phyloP scores from a whole-genome alignment of 2,329 filamentous ascomycete genomes.

The Bimuria novae-zelandiae region DNA sequence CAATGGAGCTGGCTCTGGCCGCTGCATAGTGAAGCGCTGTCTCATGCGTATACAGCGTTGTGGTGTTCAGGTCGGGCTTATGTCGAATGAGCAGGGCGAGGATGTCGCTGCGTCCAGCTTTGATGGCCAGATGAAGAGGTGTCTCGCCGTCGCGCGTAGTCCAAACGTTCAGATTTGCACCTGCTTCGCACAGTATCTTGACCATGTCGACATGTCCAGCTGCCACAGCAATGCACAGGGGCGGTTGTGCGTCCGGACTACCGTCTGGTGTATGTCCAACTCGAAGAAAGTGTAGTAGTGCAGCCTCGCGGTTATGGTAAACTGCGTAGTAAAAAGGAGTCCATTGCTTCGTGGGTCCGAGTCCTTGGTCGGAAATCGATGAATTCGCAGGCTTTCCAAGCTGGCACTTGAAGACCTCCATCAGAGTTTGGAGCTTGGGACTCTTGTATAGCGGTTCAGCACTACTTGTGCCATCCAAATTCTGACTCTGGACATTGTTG shows the following conservation, averaged over 20 bases:
- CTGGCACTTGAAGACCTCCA: conserved; percentile 39
- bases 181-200: conserved; percentile 34
- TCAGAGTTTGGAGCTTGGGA: conserved; percentile 35
- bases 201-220: conserved; percentile 31
- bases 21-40: conserved; percentile 42
- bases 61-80: conserved; percentile 26
- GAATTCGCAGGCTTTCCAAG: conserved; percentile 27
- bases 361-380: conserved; percentile 10
- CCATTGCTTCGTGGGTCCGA: conserved; percentile 34
- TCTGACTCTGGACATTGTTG: conserved; percentile 1
- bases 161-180: conserved; percentile 29
- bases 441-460: conserved; percentile 9
- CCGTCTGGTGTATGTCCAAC: conserved; percentile 35
- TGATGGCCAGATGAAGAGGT: conserved; percentile 38
- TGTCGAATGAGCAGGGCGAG: conserved; percentile 31
- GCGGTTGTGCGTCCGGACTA: conserved; percentile 23
- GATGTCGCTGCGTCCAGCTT: conserved; percentile 28
- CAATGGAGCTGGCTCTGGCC: conserved; percentile 26
- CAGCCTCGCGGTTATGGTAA: conserved; percentile 37
- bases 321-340: conserved; percentile 38
- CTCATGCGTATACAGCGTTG: conserved; percentile 29
- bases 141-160: conserved; percentile 32
- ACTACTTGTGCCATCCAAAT: neutral
- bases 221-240: conserved; percentile 35
- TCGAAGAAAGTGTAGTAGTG: conserved; percentile 36